Percentiles rank a stretch among this genome's conserved stretches.
Evolutionary conservation across 495 filamentous ascomycete genomes (phyloP).

Genomic region (Lophium mytilinum): DNA sequence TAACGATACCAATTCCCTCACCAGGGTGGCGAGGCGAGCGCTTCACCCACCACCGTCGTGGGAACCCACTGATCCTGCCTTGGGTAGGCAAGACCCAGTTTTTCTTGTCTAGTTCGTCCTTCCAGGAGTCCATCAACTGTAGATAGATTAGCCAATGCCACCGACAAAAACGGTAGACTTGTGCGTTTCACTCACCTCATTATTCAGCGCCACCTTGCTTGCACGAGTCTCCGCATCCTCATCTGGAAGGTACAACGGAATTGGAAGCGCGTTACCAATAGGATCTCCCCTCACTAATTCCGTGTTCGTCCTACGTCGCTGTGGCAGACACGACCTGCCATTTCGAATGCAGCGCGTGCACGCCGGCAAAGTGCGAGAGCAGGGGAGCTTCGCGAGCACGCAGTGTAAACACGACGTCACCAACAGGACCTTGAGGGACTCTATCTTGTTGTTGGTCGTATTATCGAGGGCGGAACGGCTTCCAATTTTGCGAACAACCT

Average conservation of each 20-base stretch:
- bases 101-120: not conserved
- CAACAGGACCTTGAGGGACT: not conserved
- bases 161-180: not conserved
- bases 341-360: slow-evolving; percentile 20
- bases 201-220: slow-evolving; percentile 5
- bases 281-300: slow-evolving; percentile 6
- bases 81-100: slow-evolving; percentile 19
- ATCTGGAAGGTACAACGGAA: slow-evolving; percentile 3
- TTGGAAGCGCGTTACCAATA: not conserved
- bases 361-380: slow-evolving; percentile 12
- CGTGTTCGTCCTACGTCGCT: slow-evolving; percentile 6
- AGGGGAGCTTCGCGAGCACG: slow-evolving; percentile 11
- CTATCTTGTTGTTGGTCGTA: not conserved
- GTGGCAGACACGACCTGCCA: slow-evolving; percentile 13
- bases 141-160: not conserved
- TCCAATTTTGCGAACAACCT: too few species aligned
- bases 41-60: not conserved
- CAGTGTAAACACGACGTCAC: slow-evolving; percentile 23
- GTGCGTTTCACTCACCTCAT: slow-evolving; percentile 11
- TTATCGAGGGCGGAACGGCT: not conserved
- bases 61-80: not conserved
- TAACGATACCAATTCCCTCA: not conserved
- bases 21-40: not conserved
- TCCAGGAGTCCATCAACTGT: slow-evolving; percentile 7
- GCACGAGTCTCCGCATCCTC: slow-evolving; percentile 2